Percentiles rank a stretch among this genome's conserved stretches.
phyloP scores from a whole-genome alignment of 2,329 filamentous ascomycete species.

The Phoma sp. region DNA sequence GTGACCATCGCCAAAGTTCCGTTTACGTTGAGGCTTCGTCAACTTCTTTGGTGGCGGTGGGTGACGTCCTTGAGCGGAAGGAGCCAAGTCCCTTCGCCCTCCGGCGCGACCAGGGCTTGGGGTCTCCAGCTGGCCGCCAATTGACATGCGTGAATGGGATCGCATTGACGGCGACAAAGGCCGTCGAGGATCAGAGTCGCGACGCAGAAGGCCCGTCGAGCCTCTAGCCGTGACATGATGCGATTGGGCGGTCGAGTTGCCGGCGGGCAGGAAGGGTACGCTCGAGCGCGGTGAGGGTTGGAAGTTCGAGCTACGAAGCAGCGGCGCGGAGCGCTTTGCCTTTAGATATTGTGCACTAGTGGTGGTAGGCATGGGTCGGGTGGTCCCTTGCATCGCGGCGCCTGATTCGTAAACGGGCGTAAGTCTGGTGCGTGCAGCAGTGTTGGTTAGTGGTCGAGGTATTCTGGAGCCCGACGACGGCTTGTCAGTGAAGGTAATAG shows the following conservation, averaged over 20 bases:
- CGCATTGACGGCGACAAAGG: conserved; percentile 54
- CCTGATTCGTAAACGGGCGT: conserved; percentile 93
- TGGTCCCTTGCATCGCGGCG: conserved; percentile 69
- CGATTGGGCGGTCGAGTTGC: conserved; percentile 73
- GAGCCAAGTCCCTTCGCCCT: conserved; percentile 53
- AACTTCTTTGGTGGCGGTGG: conserved; percentile 61
- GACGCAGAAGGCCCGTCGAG: conserved; percentile 74
- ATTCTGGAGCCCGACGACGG: conserved; percentile 67
- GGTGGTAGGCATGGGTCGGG: conserved; percentile 59
- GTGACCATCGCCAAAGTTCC: conserved; percentile 81
- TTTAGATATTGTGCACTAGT: conserved; percentile 62
- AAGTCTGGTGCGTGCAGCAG: conserved; percentile 61
- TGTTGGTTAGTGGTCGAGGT: conserved; percentile 68
- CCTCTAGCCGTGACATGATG: conserved; percentile 78
- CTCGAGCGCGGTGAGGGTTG: conserved; percentile 67
- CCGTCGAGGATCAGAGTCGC: conserved; percentile 74
- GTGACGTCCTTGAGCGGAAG: conserved; percentile 57
- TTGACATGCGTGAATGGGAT: conserved; percentile 56
- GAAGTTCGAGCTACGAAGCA: conserved; percentile 55
- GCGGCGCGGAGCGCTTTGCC: conserved; percentile 66
- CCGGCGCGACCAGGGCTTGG: conserved; percentile 57
- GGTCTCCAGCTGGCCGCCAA: conserved; percentile 56
- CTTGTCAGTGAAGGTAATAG: conserved; percentile 90
- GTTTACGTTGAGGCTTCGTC: conserved; percentile 38
- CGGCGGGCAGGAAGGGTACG: conserved; percentile 79